These are phyloP conservation scores for Cladophialophora bantiana DNA, from an alignment of 2,329 filamentous ascomycete species.

Conservation along the genomic window DNA sequence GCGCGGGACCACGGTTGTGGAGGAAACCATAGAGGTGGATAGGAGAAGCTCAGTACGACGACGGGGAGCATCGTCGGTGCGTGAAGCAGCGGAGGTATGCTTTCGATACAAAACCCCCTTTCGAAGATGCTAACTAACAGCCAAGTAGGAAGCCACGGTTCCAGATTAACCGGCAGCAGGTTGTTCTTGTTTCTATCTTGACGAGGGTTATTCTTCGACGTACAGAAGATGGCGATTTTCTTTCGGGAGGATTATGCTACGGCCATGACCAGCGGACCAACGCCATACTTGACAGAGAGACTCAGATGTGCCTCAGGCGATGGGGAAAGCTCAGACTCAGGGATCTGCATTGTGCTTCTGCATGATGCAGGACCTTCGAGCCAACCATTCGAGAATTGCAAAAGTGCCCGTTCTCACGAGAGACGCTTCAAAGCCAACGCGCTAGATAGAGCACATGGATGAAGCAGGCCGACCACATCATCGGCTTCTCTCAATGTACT, in stretches of 20 bases:
- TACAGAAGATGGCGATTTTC: neutral
- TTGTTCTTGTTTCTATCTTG: neutral
- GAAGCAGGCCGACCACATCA: neutral
- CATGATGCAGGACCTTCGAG: neutral
- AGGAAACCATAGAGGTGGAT: constrained; percentile 6
- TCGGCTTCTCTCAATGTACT: neutral
- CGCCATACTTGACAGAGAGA: neutral
- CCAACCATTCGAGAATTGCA: neutral
- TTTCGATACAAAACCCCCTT: neutral
- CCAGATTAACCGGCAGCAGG: neutral
- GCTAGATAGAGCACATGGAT: neutral
- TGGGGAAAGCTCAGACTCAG: neutral
- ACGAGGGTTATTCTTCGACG: neutral
- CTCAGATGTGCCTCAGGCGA: neutral
- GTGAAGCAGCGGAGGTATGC: neutral
- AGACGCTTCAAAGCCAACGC: neutral
- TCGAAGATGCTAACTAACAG: neutral
- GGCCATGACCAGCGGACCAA: neutral
- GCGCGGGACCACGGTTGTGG: neutral
- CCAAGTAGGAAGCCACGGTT: neutral
- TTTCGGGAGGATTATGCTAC: neutral
- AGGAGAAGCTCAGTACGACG: constrained; percentile 3
- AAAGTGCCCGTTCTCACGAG: neutral
- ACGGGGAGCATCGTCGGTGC: constrained; percentile 1
- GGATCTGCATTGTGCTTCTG: neutral